Evolutionary conservation across 2,329 filamentous ascomycete genomes (phyloP).

Genomic region (Beauveria brongniartii): DNA sequence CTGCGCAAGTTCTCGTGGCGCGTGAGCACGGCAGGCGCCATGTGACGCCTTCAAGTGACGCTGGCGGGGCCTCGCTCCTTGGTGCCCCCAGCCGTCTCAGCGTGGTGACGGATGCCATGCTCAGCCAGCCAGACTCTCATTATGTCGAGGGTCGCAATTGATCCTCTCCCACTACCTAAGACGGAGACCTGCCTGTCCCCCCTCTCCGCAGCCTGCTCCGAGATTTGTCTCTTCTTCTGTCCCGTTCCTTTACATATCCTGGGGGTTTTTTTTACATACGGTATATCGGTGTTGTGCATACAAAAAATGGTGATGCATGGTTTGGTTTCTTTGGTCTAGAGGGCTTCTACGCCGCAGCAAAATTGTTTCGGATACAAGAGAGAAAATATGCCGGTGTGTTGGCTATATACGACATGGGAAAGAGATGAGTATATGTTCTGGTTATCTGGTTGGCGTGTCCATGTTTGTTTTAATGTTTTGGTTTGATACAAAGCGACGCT

Average conservation of each 20-base stretch:
- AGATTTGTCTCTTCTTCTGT: slow-evolving; percentile 14
- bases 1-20: slow-evolving; percentile 84
- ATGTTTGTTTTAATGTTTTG: not conserved
- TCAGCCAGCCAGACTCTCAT: slow-evolving; percentile 20
- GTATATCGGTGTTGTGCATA: slow-evolving; percentile 4
- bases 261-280: not conserved
- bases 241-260: not conserved
- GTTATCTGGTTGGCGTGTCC: not conserved
- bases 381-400: not conserved
- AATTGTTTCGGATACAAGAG: not conserved
- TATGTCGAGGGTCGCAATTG: slow-evolving; percentile 27
- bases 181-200: slow-evolving; percentile 10
- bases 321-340: not conserved
- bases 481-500: not conserved
- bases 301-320: not conserved
- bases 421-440: not conserved
- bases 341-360: not conserved
- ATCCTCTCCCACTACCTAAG: slow-evolving; percentile 11
- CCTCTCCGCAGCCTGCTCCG: slow-evolving; percentile 10
- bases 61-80: slow-evolving; percentile 36
- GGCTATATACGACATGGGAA: not conserved
- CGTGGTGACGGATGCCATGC: slow-evolving; percentile 27
- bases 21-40: slow-evolving; percentile 32
- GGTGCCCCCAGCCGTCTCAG: slow-evolving; percentile 31
- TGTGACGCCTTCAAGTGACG: slow-evolving; percentile 43